These are phyloP conservation scores for Chaetothyriales sp. DNA, from an alignment of 2,329 filamentous ascomycete species.

Conservation along the genomic window DNA sequence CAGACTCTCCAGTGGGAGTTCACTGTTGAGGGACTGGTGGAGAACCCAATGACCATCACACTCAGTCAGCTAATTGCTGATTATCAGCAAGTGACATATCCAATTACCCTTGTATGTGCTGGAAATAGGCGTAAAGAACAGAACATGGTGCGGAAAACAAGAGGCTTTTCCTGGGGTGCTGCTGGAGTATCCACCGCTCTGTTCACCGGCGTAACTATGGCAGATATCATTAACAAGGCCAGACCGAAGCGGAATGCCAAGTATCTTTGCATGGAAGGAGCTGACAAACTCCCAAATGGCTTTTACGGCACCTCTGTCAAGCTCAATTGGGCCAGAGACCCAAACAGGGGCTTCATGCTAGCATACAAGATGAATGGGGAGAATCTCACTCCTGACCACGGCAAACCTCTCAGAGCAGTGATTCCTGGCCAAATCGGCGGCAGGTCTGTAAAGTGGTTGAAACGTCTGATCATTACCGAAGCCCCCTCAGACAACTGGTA, in stretches of 20 bases:
- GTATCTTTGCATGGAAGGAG: constrained; percentile 84
- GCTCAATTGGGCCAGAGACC: constrained; percentile 74
- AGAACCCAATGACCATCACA: constrained; percentile 56
- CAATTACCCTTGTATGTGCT: constrained; percentile 78
- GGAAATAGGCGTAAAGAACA: constrained; percentile 88
- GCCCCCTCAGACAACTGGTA: constrained; percentile 85
- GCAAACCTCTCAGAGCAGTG: constrained; percentile 64
- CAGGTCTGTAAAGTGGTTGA: constrained; percentile 85
- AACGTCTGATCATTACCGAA: constrained; percentile 60
- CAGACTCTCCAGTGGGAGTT: constrained; percentile 69
- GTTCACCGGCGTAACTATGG: constrained; percentile 69
- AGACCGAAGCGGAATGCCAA: constrained; percentile 53
- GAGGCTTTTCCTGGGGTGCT: constrained; percentile 87
- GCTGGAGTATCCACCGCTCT: constrained; percentile 75
- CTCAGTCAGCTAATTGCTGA: constrained; percentile 56
- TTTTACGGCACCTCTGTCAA: constrained; percentile 80
- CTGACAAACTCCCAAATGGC: constrained; percentile 75
- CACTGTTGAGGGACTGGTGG: constrained; percentile 70
- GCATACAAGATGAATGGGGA: constrained; percentile 87
- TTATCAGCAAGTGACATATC: constrained; percentile 70
- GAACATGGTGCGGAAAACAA: constrained; percentile 76
- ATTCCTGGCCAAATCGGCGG: constrained; percentile 87
- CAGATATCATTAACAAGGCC: constrained; percentile 53
- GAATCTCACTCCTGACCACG: constrained; percentile 64
- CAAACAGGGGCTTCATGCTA: constrained; percentile 69